phyloP scores from a whole-genome alignment of 805 yeast genomes.

The Starmerella apicola region DNA sequence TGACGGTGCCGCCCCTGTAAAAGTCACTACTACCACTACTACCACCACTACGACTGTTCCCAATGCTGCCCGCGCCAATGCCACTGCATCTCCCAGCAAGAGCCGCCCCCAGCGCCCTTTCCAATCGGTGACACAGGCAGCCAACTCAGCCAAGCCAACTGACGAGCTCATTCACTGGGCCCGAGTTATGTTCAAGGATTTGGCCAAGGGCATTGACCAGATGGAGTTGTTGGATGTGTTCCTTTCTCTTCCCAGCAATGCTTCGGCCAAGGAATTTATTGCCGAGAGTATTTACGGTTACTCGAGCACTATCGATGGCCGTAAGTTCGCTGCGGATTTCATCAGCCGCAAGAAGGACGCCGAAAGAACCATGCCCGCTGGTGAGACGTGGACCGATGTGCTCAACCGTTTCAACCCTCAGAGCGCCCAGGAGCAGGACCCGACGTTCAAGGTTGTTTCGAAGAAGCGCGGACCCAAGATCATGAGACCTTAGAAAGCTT shows the following conservation, averaged over 20 bases:
- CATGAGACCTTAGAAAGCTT: constrained; percentile 15
- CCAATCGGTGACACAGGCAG: constrained; percentile 10
- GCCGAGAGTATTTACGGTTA: constrained; percentile 79
- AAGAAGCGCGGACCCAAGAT: constrained; percentile 33
- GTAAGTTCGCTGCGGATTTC: constrained; percentile 86
- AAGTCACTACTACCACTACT: background rate
- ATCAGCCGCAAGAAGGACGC: constrained; percentile 61
- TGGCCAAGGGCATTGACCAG: constrained; percentile 62
- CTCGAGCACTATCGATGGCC: constrained; percentile 75
- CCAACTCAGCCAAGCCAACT: constrained; percentile 20
- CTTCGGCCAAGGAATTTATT: constrained; percentile 71
- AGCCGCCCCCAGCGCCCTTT: background rate
- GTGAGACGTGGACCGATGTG: constrained; percentile 63
- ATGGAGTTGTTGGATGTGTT: constrained; percentile 72
- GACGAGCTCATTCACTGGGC: constrained; percentile 34
- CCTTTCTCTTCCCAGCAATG: constrained; percentile 61
- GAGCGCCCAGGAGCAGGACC: constrained; percentile 29
- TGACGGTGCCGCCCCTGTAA: background rate
- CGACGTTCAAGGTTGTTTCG: constrained; percentile 47
- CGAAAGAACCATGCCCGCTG: constrained; percentile 40
- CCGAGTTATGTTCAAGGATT: constrained; percentile 30
- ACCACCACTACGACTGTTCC: background rate
- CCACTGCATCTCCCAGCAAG: background rate
- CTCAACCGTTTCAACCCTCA: constrained; percentile 31
- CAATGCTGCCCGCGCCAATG: background rate